These are phyloP conservation scores for Rhododendron vialii DNA, from an alignment of 148 eudicot species.

Conservation along the genomic window DNA sequence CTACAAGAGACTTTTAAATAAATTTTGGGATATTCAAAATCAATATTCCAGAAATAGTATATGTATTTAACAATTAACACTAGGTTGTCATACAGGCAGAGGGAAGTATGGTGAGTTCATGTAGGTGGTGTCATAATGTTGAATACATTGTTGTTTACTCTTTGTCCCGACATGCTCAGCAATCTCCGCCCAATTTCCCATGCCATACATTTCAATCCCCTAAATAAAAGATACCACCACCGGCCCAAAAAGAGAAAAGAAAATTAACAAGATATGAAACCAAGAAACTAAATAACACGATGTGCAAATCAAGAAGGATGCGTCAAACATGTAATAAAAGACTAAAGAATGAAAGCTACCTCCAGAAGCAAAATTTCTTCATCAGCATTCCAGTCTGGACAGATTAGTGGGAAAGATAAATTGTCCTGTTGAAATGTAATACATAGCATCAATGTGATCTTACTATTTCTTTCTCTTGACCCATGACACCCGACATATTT, in stretches of 20 bases:
- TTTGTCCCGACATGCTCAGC: slow-evolving; percentile 81
- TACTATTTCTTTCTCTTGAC: background rate
- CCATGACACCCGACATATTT: background rate
- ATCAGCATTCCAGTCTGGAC: slow-evolving; percentile 76
- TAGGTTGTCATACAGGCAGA: slow-evolving; percentile 47
- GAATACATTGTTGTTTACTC: slow-evolving; percentile 52
- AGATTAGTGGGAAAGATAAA: slow-evolving; percentile 58
- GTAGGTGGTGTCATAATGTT: slow-evolving; percentile 50
- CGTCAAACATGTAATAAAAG: background rate
- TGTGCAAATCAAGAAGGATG: background rate
- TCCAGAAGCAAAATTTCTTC: slow-evolving; percentile 71
- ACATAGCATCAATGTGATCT: background rate
- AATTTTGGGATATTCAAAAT: slow-evolving; percentile 5
- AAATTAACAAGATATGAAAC: background rate
- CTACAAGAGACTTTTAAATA: slow-evolving; percentile 25
- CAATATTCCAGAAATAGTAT: background rate
- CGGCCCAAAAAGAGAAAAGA: background rate
- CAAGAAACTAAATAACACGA: background rate
- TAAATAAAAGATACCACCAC: slow-evolving; percentile 12
- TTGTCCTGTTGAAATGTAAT: slow-evolving; percentile 43
- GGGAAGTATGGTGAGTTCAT: slow-evolving; percentile 62
- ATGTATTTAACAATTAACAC: background rate
- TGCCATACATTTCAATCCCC: slow-evolving; percentile 89
- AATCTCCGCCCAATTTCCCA: slow-evolving; percentile 76
- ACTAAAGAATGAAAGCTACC: slow-evolving; percentile 29